Percentiles rank a stretch among this genome's conserved stretches.
Conservation (phyloP, 805 yeast genomes). For the Candida saitoana region DNA sequence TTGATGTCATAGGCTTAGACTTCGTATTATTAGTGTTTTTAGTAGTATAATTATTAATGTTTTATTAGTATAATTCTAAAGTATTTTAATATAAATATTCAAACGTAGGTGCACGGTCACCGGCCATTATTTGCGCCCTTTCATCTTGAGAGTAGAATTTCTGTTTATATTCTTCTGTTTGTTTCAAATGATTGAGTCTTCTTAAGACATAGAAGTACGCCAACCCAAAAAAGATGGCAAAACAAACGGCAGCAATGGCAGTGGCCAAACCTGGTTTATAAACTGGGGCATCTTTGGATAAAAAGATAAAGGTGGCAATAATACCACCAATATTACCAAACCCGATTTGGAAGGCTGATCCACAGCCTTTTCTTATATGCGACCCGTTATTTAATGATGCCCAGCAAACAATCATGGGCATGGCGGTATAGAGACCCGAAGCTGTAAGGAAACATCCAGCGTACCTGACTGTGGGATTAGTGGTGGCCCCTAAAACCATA, state of each 20-base stretch:
- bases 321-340: constrained; percentile 75
- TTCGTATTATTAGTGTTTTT: too few relatives aligned
- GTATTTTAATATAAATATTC: constrained; percentile 25
- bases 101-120: constrained; percentile 37
- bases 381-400: constrained; percentile 58
- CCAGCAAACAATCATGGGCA: constrained; percentile 74
- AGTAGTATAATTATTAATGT: background rate
- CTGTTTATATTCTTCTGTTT: constrained; percentile 21
- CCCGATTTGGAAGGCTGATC: constrained; percentile 61
- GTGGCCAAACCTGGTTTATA: constrained; percentile 53
- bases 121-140: constrained; percentile 30
- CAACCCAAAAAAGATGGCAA: constrained; percentile 34
- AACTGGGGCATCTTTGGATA: constrained; percentile 53
- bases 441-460: constrained; percentile 63
- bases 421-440: constrained; percentile 55
- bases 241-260: constrained; percentile 44
- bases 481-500: constrained; percentile 46
- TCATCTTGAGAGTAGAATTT: constrained; percentile 23
- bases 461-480: constrained; percentile 42
- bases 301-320: constrained; percentile 55
- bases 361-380: constrained; percentile 56
- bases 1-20: background rate
- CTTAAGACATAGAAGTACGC: constrained; percentile 28
- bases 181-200: constrained; percentile 22
- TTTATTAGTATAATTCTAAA: background rate